A percentile compares a stretch with the other conserved stretches of the same genome.
These are phyloP conservation scores for Suillus alpinus DNA, from an alignment of 768 basidiomycete species.

Conservation along the genomic window DNA sequence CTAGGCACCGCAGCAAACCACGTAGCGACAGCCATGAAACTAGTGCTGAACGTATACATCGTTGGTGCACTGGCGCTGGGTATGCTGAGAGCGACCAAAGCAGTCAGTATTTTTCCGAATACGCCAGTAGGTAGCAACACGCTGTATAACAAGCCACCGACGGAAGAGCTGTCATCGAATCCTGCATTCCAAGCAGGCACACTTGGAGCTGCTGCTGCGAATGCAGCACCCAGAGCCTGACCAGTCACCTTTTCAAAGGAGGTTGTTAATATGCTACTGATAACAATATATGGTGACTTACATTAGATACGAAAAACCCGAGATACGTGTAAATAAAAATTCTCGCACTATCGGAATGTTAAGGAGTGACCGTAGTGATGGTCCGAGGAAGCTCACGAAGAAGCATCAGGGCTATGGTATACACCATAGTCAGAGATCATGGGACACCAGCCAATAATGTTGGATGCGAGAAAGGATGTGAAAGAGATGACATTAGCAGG, in stretches of 20 bases:
- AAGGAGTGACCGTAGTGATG: background rate
- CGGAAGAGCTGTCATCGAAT: constrained; percentile 39
- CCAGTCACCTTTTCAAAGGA: constrained; percentile 30
- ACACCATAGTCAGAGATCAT: constrained; percentile 49
- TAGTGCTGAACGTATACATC: constrained; percentile 56
- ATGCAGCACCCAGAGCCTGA: constrained; percentile 44
- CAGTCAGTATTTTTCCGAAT: constrained; percentile 47
- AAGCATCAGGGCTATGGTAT: constrained; percentile 50
- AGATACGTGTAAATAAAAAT: constrained; percentile 46
- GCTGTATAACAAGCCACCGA: constrained; percentile 42
- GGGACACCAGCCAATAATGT: constrained; percentile 40
- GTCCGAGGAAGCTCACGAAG: constrained; percentile 43
- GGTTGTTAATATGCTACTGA: too few relatives aligned
- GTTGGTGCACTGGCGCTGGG: constrained; percentile 56
- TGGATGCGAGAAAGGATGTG: constrained; percentile 42
- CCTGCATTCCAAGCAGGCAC: constrained; percentile 39
- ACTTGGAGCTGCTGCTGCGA: constrained; percentile 38
- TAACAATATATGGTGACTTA: constrained; percentile 19
- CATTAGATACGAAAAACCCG: constrained; percentile 42
- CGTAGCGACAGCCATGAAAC: constrained; percentile 36
- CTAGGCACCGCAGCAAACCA: constrained; percentile 39
- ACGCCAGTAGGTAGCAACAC: constrained; percentile 37
- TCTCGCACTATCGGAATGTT: constrained; percentile 24
- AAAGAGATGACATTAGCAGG: constrained; percentile 39
- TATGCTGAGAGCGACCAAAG: constrained; percentile 50